Evolutionary conservation across 352 stramenopile species (phyloP).

Genomic region (Globisporangium alternatum): DNA sequence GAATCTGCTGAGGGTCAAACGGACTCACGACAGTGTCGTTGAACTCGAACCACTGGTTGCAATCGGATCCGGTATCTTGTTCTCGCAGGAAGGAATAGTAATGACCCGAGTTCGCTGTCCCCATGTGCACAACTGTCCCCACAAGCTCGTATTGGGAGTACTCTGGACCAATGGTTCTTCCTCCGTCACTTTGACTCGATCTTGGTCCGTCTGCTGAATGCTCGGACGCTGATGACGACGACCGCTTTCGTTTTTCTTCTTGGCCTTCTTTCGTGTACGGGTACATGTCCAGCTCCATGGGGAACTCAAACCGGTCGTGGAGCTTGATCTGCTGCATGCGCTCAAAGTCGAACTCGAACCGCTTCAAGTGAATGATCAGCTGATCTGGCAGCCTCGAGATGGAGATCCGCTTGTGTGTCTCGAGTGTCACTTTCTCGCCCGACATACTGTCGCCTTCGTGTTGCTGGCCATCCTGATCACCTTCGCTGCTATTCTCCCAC

Average conservation of each 20-base stretch:
- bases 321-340: constrained; percentile 94
- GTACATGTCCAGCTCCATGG: constrained; percentile 86
- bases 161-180: constrained; percentile 42
- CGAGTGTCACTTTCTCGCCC: constrained; percentile 76
- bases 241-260: constrained; percentile 47
- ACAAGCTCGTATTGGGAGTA: constrained; percentile 87
- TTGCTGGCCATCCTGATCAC: constrained; percentile 23
- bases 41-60: constrained; percentile 79
- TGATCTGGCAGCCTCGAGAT: constrained; percentile 87
- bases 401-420: constrained; percentile 89
- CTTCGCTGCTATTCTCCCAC: constrained; percentile 61
- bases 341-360: constrained; percentile 95
- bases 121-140: constrained; percentile 88
- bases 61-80: constrained; percentile 33
- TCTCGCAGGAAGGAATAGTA: constrained; percentile 90
- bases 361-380: constrained; percentile 94
- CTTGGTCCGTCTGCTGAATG: constrained; percentile 9
- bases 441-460: constrained; percentile 17
- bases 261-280: constrained; percentile 88
- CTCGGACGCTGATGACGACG: constrained; percentile 24
- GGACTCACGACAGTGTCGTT: constrained; percentile 83
- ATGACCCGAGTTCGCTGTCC: constrained; percentile 83
- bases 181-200: constrained; percentile 28
- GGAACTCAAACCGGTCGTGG: constrained; percentile 93
- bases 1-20: constrained; percentile 69